These are phyloP conservation scores for Eustoma russellianum DNA, from an alignment of 257 asterid genomes.

Conservation along the genomic window DNA sequence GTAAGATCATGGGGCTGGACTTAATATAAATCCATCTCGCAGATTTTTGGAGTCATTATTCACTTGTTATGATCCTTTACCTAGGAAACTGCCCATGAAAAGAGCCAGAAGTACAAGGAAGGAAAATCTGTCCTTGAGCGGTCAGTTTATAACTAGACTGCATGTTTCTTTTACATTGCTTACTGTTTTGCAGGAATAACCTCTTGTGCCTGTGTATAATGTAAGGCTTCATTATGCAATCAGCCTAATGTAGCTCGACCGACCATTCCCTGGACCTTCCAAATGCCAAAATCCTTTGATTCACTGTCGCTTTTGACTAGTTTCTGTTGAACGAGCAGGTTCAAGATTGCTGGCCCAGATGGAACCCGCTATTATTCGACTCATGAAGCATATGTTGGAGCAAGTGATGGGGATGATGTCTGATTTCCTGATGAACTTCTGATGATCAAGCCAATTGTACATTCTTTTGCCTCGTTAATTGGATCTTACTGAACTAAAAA, in stretches of 20 bases:
- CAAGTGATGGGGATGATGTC: conserved; percentile 53
- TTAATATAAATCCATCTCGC: background rate
- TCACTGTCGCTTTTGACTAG: conserved; percentile 5
- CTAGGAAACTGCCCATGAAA: conserved; percentile 62
- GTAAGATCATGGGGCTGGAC: conserved; percentile 22
- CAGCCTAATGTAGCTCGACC: no score
- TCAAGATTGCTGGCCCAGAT: conserved; percentile 67
- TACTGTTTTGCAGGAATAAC: no score
- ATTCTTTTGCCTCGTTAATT: conserved; percentile 11
- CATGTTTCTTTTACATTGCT: no score
- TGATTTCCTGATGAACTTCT: conserved; percentile 19
- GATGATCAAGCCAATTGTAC: conserved; percentile 27
- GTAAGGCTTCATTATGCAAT: no score
- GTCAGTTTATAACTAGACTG: conserved; percentile 27
- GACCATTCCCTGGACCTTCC: no score
- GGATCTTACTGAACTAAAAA: conserved; percentile 11
- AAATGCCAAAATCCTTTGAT: no score
- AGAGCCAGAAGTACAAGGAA: conserved; percentile 89
- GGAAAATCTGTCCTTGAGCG: conserved; percentile 93
- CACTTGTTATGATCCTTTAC: background rate
- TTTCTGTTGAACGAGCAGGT: conserved; percentile 28
- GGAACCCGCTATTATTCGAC: conserved; percentile 52
- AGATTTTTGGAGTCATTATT: background rate
- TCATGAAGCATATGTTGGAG: conserved; percentile 39
- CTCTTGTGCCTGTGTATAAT: no score